These are phyloP conservation scores for Guadua angustifolia DNA, from an alignment of 176 grass and related monocot genomes.

Conservation along the genomic window DNA sequence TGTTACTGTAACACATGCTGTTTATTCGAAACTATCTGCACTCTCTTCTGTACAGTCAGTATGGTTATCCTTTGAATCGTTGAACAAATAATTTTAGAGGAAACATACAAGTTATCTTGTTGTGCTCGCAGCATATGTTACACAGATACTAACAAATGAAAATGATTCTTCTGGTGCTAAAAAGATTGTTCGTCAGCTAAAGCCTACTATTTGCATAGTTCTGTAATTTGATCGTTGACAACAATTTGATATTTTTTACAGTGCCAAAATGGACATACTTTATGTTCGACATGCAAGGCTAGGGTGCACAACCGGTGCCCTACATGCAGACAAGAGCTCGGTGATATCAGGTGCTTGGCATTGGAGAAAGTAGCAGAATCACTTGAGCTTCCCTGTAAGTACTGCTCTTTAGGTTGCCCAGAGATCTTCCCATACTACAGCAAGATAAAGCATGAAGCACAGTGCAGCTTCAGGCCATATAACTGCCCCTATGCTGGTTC, in stretches of 20 bases:
- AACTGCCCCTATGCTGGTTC: conserved; percentile 66
- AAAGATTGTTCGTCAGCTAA: conserved; percentile 29
- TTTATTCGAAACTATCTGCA: not conserved
- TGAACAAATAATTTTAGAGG: conserved; percentile 20
- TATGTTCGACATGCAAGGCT: conserved; percentile 64
- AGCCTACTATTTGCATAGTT: not conserved
- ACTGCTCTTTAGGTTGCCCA: conserved; percentile 62
- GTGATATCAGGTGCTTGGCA: conserved; percentile 66
- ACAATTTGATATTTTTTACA: conserved; percentile 32
- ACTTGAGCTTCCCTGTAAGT: conserved; percentile 64
- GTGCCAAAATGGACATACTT: conserved; percentile 68
- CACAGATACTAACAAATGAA: not conserved
- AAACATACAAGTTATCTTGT: not conserved
- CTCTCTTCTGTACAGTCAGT: not conserved
- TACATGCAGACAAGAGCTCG: conserved; percentile 70
- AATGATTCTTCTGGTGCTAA: not conserved
- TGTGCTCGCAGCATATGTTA: conserved; percentile 25
- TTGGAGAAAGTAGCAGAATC: conserved; percentile 66
- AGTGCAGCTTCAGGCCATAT: conserved; percentile 66
- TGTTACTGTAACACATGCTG: not conserved
- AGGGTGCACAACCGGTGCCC: conserved; percentile 65
- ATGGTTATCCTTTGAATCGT: not conserved
- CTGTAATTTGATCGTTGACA: conserved; percentile 27
- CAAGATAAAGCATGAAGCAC: conserved; percentile 67
- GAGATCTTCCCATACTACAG: conserved; percentile 69